Conservation (phyloP, 192 early-diverging fungal genomes). For the Bifiguratus adelaidae region DNA sequence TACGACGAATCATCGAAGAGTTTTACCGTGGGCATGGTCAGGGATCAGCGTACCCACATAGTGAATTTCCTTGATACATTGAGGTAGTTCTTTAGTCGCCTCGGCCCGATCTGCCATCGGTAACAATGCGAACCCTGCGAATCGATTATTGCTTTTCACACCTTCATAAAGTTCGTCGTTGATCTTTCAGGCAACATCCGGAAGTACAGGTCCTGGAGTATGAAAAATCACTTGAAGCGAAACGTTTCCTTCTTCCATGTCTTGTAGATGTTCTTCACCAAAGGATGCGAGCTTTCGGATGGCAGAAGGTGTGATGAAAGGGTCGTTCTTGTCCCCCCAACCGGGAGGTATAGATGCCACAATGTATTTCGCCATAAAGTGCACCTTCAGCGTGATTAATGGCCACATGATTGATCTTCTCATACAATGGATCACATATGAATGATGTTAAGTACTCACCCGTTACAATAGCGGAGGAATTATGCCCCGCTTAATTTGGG, state of each 20-base stretch:
- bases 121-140: neutral
- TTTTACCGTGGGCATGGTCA: neutral
- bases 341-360: neutral
- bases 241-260: constrained; percentile 1
- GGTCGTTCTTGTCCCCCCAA: neutral
- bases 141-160: neutral
- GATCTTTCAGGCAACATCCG: neutral
- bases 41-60: neutral
- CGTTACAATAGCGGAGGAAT: no score
- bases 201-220: neutral
- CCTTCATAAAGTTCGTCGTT: neutral
- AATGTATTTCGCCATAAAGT: neutral
- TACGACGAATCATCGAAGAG: neutral
- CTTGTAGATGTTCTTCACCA: neutral
- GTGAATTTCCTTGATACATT: neutral
- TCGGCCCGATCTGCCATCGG: neutral
- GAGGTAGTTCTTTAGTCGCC: no score
- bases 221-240: neutral
- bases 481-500: no score
- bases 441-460: no score
- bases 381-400: neutral
- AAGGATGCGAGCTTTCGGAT: neutral
- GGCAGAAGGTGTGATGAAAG: neutral
- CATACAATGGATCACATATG: no score
- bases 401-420: neutral